Percentiles rank a stretch among this genome's conserved stretches.
Conservation (phyloP, 2,329 filamentous ascomycete species). For the Diaporthe longicolla region DNA sequence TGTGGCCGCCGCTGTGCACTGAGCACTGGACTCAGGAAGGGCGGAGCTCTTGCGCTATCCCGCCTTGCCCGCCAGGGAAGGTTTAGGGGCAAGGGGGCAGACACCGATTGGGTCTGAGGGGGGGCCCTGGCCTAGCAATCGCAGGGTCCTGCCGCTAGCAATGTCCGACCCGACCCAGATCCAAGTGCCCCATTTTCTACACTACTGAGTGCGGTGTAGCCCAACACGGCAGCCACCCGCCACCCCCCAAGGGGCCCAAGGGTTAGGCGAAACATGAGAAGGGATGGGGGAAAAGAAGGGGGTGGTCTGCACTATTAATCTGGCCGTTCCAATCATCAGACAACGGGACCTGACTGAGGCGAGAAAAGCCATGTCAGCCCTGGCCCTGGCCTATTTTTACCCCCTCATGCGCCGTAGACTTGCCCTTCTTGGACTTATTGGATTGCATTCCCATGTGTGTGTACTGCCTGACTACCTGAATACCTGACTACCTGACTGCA, state of each 20-base stretch:
- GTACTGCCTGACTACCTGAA: too few species aligned
- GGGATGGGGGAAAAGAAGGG: neutral
- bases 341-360: neutral
- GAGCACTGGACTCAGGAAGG: neutral
- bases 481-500: too few species aligned
- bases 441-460: too few species aligned
- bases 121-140: neutral
- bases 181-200: neutral
- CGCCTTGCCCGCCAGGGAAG: neutral
- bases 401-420: neutral
- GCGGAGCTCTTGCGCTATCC: neutral
- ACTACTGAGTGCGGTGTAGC: neutral
- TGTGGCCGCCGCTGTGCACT: slow-evolving; percentile 9
- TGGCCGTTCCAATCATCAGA: slow-evolving; percentile 9
- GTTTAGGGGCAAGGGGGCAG: slow-evolving; percentile 13
- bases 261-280: neutral
- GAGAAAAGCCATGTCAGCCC: too few species aligned
- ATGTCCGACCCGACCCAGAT: neutral
- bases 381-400: neutral
- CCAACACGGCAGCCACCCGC: too few species aligned
- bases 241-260: neutral
- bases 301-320: neutral
- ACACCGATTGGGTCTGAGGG: neutral
- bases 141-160: slow-evolving; percentile 29
- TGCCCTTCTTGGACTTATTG: neutral